Percentiles rank a stretch among this genome's conserved stretches.
These are phyloP conservation scores for Coemansia umbellata DNA, from an alignment of 192 early-diverging fungal genomes.

Conservation along the genomic window DNA sequence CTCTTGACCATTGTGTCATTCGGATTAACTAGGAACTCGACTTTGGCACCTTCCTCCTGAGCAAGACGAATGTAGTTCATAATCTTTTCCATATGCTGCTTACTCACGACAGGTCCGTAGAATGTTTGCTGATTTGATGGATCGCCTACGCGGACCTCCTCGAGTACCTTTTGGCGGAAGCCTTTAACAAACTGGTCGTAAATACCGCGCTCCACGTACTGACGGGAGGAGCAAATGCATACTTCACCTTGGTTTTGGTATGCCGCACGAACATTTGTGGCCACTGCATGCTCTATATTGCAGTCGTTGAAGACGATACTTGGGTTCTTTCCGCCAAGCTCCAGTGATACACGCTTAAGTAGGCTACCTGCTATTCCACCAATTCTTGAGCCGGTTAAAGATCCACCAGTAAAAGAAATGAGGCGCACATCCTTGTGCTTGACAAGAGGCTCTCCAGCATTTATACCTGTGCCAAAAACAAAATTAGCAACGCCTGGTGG, in stretches of 20 bases:
- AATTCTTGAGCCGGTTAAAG: slow-evolving; percentile 61
- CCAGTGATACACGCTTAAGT: slow-evolving; percentile 75
- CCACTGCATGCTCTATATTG: slow-evolving; percentile 66
- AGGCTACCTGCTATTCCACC: slow-evolving; percentile 58
- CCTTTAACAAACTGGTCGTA: slow-evolving; percentile 62
- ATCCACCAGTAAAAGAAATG: slow-evolving; percentile 78
- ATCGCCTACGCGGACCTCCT: slow-evolving; percentile 64
- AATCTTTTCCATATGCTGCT: slow-evolving; percentile 69
- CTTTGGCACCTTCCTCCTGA: slow-evolving; percentile 55
- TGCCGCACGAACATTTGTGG: slow-evolving; percentile 59
- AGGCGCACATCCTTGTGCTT: slow-evolving; percentile 63
- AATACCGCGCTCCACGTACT: slow-evolving; percentile 68
- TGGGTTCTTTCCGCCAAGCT: slow-evolving; percentile 85
- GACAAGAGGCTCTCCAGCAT: slow-evolving; percentile 68
- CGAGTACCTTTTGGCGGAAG: slow-evolving; percentile 47
- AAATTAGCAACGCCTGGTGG: slow-evolving; percentile 81
- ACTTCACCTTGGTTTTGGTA: slow-evolving; percentile 80
- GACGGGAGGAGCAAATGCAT: slow-evolving; percentile 73
- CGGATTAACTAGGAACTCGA: slow-evolving; percentile 48
- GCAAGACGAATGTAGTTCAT: slow-evolving; percentile 63
- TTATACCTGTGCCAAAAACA: slow-evolving; percentile 69
- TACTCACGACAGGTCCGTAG: slow-evolving; percentile 70
- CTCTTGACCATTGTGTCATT: slow-evolving; percentile 13
- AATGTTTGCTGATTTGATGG: slow-evolving; percentile 58
- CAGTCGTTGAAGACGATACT: slow-evolving; percentile 76